Base-by-base conservation (phyloP, 176 grass and related monocot genomes). In the Ensete ventricosum region DNA sequence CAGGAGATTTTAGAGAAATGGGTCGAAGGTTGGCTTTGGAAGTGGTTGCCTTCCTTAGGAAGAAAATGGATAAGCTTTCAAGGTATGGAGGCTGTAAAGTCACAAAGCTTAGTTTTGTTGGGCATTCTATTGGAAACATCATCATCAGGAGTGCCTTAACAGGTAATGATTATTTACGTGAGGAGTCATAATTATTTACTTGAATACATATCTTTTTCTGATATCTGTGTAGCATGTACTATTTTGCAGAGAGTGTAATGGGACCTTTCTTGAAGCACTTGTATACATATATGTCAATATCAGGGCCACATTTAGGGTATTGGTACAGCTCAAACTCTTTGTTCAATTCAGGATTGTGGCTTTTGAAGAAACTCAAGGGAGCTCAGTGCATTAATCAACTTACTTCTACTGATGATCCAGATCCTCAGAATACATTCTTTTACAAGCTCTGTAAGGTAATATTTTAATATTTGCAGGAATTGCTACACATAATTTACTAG, bases 331-430 rank as follows among this genome's bases (percentile, higher is more conserved):
- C 90, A 65, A 97, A 97, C 67, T 91, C 90, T 5, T 53, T 97
- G 80, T 97, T 97, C 80, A 93, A 93, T 69, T 97, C 94, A 79
- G 94, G 94, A 20, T 83, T 97, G 62, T 97, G 94, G 94, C 77
- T 93, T 24, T 82, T 97, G 63, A 97, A 90, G 66, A 86, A 87
- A 82, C 81, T 97, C 74, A 93, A 93, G 53, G 90, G 88, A 62
- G 74, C 87, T 50, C 90, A 86, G 67, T 90, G 90, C 80, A 91
- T 97, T 74, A 90, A 93, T 85, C 93, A 93, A 82, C 93, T 97
- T 80, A 97, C 93, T 49, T 88, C 90, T 80, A 97, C 79, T 25
- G 93, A 97, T 66, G 90, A 92, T 24, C 50, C 76, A 74, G 85
- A 97, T 59, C 93, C 83, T 65, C 79, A 89, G 22, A 90, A 97